These are phyloP conservation scores for Phlegmacium glaucopus DNA, from an alignment of 768 basidiomycete species.

Conservation along the genomic window DNA sequence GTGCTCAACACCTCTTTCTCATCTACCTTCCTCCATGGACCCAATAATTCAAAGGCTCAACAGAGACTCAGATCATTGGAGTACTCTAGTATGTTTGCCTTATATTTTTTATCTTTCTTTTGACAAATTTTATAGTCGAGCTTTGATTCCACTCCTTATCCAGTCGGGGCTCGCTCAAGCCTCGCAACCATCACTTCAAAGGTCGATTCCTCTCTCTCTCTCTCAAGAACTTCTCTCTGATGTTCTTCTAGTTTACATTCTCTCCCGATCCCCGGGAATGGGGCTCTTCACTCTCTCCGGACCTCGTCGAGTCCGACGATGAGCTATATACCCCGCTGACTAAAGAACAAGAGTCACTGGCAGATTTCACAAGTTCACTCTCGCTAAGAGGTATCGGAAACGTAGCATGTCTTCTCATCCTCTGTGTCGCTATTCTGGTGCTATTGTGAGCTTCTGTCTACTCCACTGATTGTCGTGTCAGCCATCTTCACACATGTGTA, in stretches of 20 bases:
- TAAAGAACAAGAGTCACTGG: conserved; percentile 1
- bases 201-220: conserved; percentile 9
- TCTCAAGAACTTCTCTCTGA: neutral
- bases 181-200: conserved; percentile 23
- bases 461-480: neutral
- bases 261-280: conserved; percentile 54
- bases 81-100: conserved; percentile 17
- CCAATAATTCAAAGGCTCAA: conserved; percentile 11
- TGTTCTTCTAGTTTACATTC: conserved; percentile 41
- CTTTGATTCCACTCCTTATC: conserved; percentile 30
- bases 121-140: conserved; percentile 17
- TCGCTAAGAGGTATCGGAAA: conserved; percentile 68
- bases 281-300: conserved; percentile 46
- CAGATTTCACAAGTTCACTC: conserved; percentile 31
- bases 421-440: conserved; percentile 40
- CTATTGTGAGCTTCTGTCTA: conserved; percentile 54
- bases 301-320: conserved; percentile 40
- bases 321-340: conserved; percentile 24
- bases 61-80: conserved; percentile 17
- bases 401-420: conserved; percentile 47
- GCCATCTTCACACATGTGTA: neutral
- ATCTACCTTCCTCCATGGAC: conserved; percentile 4
- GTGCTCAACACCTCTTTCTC: conserved; percentile 1
- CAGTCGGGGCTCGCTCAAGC: conserved; percentile 26
- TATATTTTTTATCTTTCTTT: neutral